Evolutionary conservation across 2,329 filamentous ascomycete genomes (phyloP), one percentile per base, ranked within the genome.

Genomic region (Ophiostoma tasmaniense): DNA sequence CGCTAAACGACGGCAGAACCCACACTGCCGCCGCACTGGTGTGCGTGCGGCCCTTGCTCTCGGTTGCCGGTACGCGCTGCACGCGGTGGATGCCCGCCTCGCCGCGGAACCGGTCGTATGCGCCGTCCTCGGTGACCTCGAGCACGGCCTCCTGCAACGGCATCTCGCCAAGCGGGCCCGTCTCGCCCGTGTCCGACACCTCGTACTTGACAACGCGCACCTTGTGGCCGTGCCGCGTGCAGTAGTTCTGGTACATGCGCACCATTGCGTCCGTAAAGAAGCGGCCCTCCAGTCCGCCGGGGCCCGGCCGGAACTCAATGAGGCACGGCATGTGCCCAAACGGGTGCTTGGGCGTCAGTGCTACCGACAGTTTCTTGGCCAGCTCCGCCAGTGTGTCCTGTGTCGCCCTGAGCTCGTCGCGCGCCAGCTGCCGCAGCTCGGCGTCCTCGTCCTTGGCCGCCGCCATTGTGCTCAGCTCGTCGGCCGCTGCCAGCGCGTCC

Each of bases 31-130:
- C 94, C 14, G 93, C 93, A 76, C 91, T 95, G 13, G 95, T 99
- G 78, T 99, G 95, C 20, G 92, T 95, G 35, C 95, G 88, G 1
- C 95, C 95, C 76, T 92, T 94, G 73, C 84, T 91, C 78, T 99
- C 95, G 0, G 95, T 99, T 13, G 89, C 89, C 1, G 95, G 95
- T 3, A 99, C 89, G 33, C 95, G 88, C 81, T 99, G 95, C 0
- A 99, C 95, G 35, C 95, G 87, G 77, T 99, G 95, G 73, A 99
- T 95, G 39, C 95, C 95, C 2, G 94, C 92, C 79, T 99, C 95
- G 74, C 89, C 89, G 71, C 94, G 87, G 74, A 99, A 87, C 1
- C 87, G 76, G 71, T 90, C 91, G 78, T 97, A 99, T 28, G 93
- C 89, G 37, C 92, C 92, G 1, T 86, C 80, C 66, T 88, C 85